Base-by-base conservation (phyloP, 2,329 filamentous ascomycete genomes). In the Clarireedia paspali region DNA sequence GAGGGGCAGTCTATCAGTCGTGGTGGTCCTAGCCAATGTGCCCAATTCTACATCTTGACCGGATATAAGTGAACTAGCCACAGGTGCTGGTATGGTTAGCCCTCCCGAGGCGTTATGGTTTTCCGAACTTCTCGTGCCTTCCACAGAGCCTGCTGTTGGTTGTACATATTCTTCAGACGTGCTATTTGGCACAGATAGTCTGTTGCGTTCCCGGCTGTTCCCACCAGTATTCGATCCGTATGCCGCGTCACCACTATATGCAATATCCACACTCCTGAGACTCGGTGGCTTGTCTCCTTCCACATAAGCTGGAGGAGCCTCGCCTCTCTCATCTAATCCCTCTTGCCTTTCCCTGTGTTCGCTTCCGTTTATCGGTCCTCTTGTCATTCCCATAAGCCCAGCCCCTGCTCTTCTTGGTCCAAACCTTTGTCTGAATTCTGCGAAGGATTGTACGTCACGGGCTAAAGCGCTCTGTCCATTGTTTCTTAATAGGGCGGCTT, bases 221-320 rank as follows among this genome's bases (percentile, higher is more conserved):
- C 27, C 12, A 30, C 12, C 27, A 30, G 27, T 9, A 10, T 30
- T 30, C 10, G 27, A 30, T 30, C 27, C 27, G 7, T 30, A 30
- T 30, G 27, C 38, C 38, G 15, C 6, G 38, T 14, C 6, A 4
- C 38, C 38, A 15, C 4, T 17, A 40, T 40, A 17, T 7, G 44
- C n/a, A 17, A 55, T 36, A 44, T 55, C 46, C 10, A 17, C 46
- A 44, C 52, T 55, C 38, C 52, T 55, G 36, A 55, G 50, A 59
- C 66, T 68, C 34, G 66, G 66, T 15, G 67, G 66, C 45, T 69
- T 69, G 4, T 44, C 48, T 3, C 57, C 63, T 10, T 60, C 60
- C 5, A 57, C 73, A 66, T 87, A 87, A 0, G 83, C 81, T 48
- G 84, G 84, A 50, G 84, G 84, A 9, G 83, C 81, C 67, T 86